Conservation (phyloP, 2,329 filamentous ascomycete species). For the Colletotrichum coccodes region DNA sequence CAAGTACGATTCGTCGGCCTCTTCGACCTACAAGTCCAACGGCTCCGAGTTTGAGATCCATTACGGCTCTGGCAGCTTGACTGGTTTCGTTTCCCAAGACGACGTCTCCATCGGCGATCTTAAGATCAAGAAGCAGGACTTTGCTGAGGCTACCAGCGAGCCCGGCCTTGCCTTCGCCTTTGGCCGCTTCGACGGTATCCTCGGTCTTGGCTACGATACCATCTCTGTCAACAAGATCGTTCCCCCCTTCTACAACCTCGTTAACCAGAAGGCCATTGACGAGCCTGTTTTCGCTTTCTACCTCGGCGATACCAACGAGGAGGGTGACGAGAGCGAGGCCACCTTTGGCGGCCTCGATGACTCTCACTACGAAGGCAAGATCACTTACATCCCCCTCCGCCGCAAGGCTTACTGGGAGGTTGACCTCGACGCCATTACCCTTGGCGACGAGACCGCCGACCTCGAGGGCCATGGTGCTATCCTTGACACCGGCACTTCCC, state of each 20-base stretch:
- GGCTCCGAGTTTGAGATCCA: constrained; percentile 91
- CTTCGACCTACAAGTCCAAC: constrained; percentile 93
- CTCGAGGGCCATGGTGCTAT: constrained; percentile 96
- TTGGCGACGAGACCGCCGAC: constrained; percentile 86
- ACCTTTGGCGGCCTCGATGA: constrained; percentile 91
- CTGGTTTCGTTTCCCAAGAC: constrained; percentile 93
- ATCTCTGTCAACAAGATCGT: constrained; percentile 97
- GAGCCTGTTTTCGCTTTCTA: constrained; percentile 97
- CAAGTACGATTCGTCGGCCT: constrained; percentile 93
- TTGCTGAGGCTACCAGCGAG: constrained; percentile 95
- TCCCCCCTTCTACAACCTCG: constrained; percentile 96
- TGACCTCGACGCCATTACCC: constrained; percentile 89
- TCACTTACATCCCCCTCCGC: constrained; percentile 92
- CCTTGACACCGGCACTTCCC: constrained; percentile 96
- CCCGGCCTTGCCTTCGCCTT: constrained; percentile 98
- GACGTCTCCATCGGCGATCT: constrained; percentile 88
- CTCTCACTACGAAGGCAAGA: constrained; percentile 82
- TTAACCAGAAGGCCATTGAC: constrained; percentile 89
- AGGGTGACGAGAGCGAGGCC: constrained; percentile 82
- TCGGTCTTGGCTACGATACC: constrained; percentile 93
- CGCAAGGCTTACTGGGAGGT: constrained; percentile 99
- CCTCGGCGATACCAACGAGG: constrained; percentile 77
- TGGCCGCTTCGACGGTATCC: constrained; percentile 95
- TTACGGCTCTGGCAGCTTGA: constrained; percentile 94
- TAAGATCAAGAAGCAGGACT: constrained; percentile 88